phyloP scores from a whole-genome alignment of 2,329 filamentous ascomycete genomes.

The Aspergillus pseudoterreus region DNA sequence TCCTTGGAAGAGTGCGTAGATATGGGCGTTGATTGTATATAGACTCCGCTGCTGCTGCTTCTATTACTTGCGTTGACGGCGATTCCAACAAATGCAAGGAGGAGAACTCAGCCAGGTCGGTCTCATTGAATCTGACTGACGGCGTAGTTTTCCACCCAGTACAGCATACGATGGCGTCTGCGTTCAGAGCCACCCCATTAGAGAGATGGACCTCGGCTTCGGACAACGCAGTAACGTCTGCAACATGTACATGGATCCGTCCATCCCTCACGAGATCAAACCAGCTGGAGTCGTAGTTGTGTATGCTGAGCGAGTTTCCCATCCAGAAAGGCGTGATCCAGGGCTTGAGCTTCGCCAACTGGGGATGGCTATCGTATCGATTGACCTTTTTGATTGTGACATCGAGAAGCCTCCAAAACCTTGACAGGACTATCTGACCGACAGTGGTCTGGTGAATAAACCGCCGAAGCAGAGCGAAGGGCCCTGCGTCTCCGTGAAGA shows the following conservation, averaged over 20 bases:
- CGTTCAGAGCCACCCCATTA: slow-evolving; percentile 48
- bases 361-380: slow-evolving; percentile 42
- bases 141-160: slow-evolving; percentile 56
- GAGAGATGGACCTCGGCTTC: slow-evolving; percentile 46
- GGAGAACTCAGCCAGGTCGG: slow-evolving; percentile 2
- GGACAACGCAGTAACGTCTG: slow-evolving; percentile 51
- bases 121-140: slow-evolving; percentile 42
- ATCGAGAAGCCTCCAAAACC: slow-evolving; percentile 53
- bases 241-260: slow-evolving; percentile 53
- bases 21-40: background rate
- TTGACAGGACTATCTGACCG: slow-evolving; percentile 46
- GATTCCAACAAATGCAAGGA: slow-evolving; percentile 39
- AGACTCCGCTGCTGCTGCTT: background rate
- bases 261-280: slow-evolving; percentile 54
- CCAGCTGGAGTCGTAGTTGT: slow-evolving; percentile 58
- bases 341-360: slow-evolving; percentile 45
- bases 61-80: slow-evolving; percentile 50
- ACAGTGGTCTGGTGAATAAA: slow-evolving; percentile 52
- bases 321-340: slow-evolving; percentile 51
- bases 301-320: slow-evolving; percentile 55
- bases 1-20: background rate
- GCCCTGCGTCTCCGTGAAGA: slow-evolving; percentile 64
- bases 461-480: slow-evolving; percentile 44
- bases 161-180: slow-evolving; percentile 52
- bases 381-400: slow-evolving; percentile 48